These are phyloP conservation scores for Aspergillus carbonarius DNA, from an alignment of 2,329 filamentous ascomycete genomes.

Conservation along the genomic window DNA sequence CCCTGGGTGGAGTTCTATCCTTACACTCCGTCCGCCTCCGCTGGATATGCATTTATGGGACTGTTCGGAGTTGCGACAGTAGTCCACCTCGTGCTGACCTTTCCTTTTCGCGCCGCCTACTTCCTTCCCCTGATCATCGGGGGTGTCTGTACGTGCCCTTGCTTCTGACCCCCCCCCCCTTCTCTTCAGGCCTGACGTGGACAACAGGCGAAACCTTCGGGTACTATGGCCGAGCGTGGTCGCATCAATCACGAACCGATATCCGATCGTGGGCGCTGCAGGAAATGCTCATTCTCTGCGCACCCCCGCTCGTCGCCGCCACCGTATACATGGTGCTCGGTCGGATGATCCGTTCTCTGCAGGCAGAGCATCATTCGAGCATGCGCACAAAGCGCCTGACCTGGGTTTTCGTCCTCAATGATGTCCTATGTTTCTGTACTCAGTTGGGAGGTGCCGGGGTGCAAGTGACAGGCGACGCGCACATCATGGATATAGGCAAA, in stretches of 20 bases:
- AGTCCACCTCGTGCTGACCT: conserved; percentile 30
- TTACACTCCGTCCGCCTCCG: conserved; percentile 35
- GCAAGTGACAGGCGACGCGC: conserved; percentile 25
- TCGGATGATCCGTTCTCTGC: conserved; percentile 37
- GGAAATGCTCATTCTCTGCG: conserved; percentile 40
- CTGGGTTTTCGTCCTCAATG: conserved; percentile 38
- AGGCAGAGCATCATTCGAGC: conserved; percentile 36
- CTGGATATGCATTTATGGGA: conserved; percentile 37
- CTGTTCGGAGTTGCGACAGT: conserved; percentile 35
- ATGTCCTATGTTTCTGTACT: conserved; percentile 36
- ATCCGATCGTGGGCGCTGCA: conserved; percentile 38
- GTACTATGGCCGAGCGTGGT: conserved; percentile 38
- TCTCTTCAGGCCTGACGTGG: background rate
- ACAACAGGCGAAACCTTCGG: conserved; percentile 35
- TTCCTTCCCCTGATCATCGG: conserved; percentile 40
- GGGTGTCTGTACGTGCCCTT: conserved; percentile 32
- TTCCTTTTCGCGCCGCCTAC: conserved; percentile 35
- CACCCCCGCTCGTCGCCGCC: conserved; percentile 42
- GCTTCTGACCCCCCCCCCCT: background rate
- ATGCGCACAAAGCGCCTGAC: conserved; percentile 40
- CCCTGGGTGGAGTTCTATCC: conserved; percentile 39
- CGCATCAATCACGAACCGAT: conserved; percentile 27
- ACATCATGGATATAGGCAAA: conserved; percentile 22
- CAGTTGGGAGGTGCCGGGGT: conserved; percentile 35
- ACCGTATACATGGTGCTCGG: conserved; percentile 42